phyloP scores from a whole-genome alignment of 192 early-diverging fungal genomes.

The Podochytrium sp. region DNA sequence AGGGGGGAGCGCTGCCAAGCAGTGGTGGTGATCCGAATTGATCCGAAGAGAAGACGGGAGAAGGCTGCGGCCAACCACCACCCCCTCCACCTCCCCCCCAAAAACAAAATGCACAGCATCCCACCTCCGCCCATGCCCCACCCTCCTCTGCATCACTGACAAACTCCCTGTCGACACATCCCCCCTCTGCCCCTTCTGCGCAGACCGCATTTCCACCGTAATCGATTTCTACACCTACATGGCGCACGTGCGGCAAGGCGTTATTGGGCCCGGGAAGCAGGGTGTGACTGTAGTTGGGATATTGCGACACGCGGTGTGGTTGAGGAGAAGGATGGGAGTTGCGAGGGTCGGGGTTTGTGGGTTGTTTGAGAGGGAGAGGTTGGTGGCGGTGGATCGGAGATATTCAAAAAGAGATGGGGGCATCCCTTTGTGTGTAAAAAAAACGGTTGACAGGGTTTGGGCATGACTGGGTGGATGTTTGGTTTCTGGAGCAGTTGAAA shows the following conservation, averaged over 20 bases:
- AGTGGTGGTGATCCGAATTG: no score
- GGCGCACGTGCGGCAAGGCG: slow-evolving; percentile 65
- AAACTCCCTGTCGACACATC: slow-evolving; percentile 46
- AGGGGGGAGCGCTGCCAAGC: no score
- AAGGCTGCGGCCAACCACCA: no score
- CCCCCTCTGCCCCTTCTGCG: slow-evolving; percentile 77
- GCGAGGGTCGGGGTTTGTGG: slow-evolving; percentile 51
- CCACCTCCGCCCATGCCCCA: slow-evolving; percentile 70
- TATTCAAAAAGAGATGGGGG: no score
- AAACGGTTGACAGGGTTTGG: no score
- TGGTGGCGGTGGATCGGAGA: slow-evolving; percentile 25
- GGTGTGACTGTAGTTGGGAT: slow-evolving; percentile 49
- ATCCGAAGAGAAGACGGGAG: no score
- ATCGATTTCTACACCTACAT: slow-evolving; percentile 80
- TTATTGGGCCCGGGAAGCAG: slow-evolving; percentile 41
- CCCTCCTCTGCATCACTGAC: slow-evolving; percentile 56
- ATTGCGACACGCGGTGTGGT: slow-evolving; percentile 53
- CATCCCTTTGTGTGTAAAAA: no score
- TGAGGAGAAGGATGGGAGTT: slow-evolving; percentile 50
- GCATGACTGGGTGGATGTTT: no score
- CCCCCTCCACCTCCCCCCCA: no score
- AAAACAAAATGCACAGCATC: slow-evolving; percentile 70
- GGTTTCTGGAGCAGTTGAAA: no score
- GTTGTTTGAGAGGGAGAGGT: slow-evolving; percentile 52
- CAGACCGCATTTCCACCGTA: slow-evolving; percentile 73